A percentile compares a stretch with the other conserved stretches of the same genome.
These are phyloP conservation scores for Pugionium dolabratum DNA, from an alignment of 345 rosid species.

Conservation along the genomic window DNA sequence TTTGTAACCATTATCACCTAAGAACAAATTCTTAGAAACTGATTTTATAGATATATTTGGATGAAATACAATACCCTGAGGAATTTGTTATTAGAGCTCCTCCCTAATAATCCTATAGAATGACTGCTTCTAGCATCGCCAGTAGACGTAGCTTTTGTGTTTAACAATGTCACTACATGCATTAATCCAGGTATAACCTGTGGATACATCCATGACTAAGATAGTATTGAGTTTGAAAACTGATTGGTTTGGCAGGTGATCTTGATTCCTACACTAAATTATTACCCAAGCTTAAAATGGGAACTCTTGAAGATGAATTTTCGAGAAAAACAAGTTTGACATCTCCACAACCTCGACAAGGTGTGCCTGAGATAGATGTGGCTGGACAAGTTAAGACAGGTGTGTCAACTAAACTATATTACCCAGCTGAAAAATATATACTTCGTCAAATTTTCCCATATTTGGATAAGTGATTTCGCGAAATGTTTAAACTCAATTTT, in stretches of 20 bases:
- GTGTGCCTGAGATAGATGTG: constrained; percentile 50
- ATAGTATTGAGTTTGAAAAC: constrained; percentile 12
- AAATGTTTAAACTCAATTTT: constrained; percentile 10
- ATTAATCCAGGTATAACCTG: neutral
- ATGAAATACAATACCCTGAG: too few relatives aligned
- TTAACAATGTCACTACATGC: constrained; percentile 21
- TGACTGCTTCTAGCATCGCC: neutral
- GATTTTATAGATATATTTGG: too few relatives aligned
- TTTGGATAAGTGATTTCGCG: neutral
- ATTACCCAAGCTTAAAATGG: constrained; percentile 83
- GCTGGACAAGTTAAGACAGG: constrained; percentile 80
- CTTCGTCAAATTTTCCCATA: neutral
- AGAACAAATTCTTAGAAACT: too few relatives aligned
- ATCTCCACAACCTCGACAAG: constrained; percentile 47
- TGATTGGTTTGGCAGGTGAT: constrained; percentile 58
- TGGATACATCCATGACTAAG: neutral
- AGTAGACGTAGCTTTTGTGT: constrained; percentile 15
- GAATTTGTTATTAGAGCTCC: too few relatives aligned
- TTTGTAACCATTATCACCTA: neutral
- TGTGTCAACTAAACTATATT: constrained; percentile 38
- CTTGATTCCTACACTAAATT: constrained; percentile 68
- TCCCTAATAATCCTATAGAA: too few relatives aligned
- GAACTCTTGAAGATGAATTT: constrained; percentile 65
- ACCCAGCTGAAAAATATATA: constrained; percentile 21
- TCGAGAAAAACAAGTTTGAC: constrained; percentile 37